A percentile compares a stretch with the other conserved stretches of the same genome.
These are phyloP conservation scores for Phialocephala subalpina DNA, from an alignment of 2,329 filamentous ascomycete genomes.

Conservation along the genomic window DNA sequence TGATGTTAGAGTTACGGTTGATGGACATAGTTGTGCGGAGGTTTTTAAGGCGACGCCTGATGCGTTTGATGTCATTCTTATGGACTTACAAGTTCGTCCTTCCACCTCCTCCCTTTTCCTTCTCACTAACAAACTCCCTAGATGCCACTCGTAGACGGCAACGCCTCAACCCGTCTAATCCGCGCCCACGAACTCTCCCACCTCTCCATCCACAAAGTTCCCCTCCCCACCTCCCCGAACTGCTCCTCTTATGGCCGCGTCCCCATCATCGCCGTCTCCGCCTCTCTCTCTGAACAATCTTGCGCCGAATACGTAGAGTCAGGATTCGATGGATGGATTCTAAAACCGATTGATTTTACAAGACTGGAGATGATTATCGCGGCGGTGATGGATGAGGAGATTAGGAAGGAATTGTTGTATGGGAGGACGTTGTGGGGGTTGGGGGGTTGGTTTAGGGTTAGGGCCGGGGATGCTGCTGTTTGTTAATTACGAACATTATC, in stretches of 20 bases:
- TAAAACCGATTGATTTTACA: constrained; percentile 35
- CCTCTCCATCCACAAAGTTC: constrained; percentile 6
- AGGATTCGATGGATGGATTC: constrained; percentile 36
- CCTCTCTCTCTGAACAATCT: constrained; percentile 29
- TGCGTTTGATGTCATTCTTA: constrained; percentile 34
- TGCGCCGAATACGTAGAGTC: constrained; percentile 24
- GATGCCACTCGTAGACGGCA: constrained; percentile 35
- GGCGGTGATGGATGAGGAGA: constrained; percentile 25
- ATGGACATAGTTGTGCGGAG: constrained; percentile 79
- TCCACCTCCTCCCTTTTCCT: neutral
- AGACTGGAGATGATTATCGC: constrained; percentile 31
- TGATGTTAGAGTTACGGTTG: constrained; percentile 73
- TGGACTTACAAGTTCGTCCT: constrained; percentile 32
- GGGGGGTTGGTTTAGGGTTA: constrained; percentile 32
- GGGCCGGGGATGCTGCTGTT: neutral
- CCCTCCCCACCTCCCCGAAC: constrained; percentile 10
- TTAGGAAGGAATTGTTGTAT: constrained; percentile 28
- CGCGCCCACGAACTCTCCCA: constrained; percentile 24
- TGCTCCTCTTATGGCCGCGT: constrained; percentile 26
- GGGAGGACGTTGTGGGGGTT: constrained; percentile 26
- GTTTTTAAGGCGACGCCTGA: constrained; percentile 65
- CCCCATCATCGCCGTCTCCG: constrained; percentile 36
- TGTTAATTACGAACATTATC: neutral
- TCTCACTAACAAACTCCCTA: constrained; percentile 9
- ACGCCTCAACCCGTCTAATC: constrained; percentile 30